phyloP scores from a whole-genome alignment of 2,329 filamentous ascomycete species.

The Colletotrichum sp. region DNA sequence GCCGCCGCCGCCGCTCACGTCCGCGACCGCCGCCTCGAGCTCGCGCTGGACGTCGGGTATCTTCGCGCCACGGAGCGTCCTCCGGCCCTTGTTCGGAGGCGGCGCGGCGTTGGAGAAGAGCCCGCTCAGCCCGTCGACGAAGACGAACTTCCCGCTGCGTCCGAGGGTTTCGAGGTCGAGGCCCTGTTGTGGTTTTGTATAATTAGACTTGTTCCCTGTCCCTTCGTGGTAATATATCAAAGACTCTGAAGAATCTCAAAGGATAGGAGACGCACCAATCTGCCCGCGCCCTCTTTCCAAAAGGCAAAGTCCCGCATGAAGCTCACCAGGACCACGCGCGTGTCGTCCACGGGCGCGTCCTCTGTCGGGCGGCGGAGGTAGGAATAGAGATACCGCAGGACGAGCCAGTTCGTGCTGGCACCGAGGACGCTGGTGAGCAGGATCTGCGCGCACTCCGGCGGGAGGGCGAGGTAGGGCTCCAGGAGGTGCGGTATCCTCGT shows the following conservation, averaged over 20 bases:
- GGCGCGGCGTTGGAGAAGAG: slow-evolving; percentile 46
- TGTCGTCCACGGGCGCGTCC: slow-evolving; percentile 28
- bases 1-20: slow-evolving; percentile 41
- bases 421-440: slow-evolving; percentile 73
- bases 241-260: fast-evolving
- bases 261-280: slow-evolving; percentile 54
- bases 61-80: slow-evolving; percentile 33
- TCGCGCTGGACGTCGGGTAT: slow-evolving; percentile 41
- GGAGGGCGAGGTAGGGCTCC: slow-evolving; percentile 66
- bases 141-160: slow-evolving; percentile 66
- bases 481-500: slow-evolving; percentile 67
- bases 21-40: slow-evolving; percentile 44
- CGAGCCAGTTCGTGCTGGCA: slow-evolving; percentile 69
- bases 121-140: slow-evolving; percentile 75
- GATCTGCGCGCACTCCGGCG: slow-evolving; percentile 62
- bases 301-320: slow-evolving; percentile 81
- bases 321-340: slow-evolving; percentile 76
- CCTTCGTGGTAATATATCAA: fast-evolving
- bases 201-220: fast-evolving
- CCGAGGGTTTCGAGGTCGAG: slow-evolving; percentile 70
- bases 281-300: slow-evolving; percentile 75
- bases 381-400: slow-evolving; percentile 60
- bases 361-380: slow-evolving; percentile 35
- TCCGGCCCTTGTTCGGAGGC: slow-evolving; percentile 10
- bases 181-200: slow-evolving; percentile 49